These are phyloP conservation scores for Herpetospermum pedunculosum DNA, from an alignment of 306 rosid genomes.

Conservation along the genomic window DNA sequence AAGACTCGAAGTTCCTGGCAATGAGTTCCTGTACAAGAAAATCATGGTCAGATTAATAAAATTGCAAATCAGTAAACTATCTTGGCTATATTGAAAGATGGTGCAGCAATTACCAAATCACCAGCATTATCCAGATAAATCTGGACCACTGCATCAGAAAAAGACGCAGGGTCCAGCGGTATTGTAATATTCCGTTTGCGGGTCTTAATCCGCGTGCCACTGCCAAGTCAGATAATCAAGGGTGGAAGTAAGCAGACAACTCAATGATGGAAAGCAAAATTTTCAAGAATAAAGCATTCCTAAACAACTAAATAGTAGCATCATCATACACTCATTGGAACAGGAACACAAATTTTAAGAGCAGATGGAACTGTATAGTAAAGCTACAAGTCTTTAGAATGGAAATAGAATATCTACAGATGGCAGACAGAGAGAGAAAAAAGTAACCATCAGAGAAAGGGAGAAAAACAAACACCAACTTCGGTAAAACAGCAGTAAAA, in stretches of 20 bases:
- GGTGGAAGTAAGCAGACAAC: neutral
- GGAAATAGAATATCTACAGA: neutral
- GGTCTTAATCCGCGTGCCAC: constrained; percentile 99
- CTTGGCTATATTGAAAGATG: neutral
- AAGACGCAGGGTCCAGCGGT: constrained; percentile 99
- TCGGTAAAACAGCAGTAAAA: neutral
- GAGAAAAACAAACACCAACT: neutral
- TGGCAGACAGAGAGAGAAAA: neutral
- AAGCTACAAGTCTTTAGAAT: neutral
- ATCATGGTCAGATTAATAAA: constrained; percentile 3
- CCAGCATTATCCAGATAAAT: constrained; percentile 99
- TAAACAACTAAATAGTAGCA: neutral
- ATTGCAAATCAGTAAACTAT: neutral
- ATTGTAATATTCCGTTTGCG: constrained; percentile 99
- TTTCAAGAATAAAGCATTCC: neutral
- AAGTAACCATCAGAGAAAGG: neutral
- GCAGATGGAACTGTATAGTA: neutral
- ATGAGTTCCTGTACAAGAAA: constrained; percentile 61
- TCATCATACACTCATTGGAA: neutral
- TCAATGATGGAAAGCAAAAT: neutral
- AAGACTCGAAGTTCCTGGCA: constrained; percentile 76
- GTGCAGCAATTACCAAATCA: constrained; percentile 65
- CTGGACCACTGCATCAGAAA: constrained; percentile 99
- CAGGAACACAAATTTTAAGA: neutral
- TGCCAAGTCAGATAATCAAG: constrained; percentile 13